phyloP scores from a whole-genome alignment of 257 asterid species.

The Lycium barbarum region DNA sequence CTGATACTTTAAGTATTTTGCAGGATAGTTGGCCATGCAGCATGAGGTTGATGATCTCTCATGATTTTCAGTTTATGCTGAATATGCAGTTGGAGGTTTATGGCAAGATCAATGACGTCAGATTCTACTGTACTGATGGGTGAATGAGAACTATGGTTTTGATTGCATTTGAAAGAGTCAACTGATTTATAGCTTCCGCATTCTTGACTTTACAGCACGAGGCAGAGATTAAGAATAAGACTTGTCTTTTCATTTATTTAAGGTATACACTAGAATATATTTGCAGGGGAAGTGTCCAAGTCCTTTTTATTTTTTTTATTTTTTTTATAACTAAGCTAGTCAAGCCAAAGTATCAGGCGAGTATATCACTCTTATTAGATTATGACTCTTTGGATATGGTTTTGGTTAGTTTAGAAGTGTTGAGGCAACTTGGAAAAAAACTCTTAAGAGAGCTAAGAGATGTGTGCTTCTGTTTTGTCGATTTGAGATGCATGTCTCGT shows the following conservation, averaged over 20 bases:
- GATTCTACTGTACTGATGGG: background rate
- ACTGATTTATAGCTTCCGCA: constrained; percentile 10
- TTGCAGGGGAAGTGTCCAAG: background rate
- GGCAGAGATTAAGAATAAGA: background rate
- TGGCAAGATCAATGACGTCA: background rate
- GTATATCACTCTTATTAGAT: background rate
- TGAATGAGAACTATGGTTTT: constrained; percentile 7
- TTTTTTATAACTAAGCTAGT: constrained; percentile 9
- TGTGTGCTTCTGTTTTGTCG: background rate
- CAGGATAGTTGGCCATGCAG: constrained; percentile 25
- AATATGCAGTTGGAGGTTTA: constrained; percentile 10
- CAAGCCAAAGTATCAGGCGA: background rate
- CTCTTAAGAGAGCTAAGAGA: background rate
- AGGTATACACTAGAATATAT: background rate
- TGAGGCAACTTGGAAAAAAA: background rate
- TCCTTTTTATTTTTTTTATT: background rate
- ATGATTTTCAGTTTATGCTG: background rate
- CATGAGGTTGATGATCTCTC: constrained; percentile 1
- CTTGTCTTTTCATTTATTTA: background rate
- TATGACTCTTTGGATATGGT: constrained; percentile 5
- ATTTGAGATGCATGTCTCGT: background rate
- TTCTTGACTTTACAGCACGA: background rate
- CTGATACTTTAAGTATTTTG: background rate
- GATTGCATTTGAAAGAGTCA: background rate
- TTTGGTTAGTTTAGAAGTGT: background rate